phyloP scores from a whole-genome alignment of 139 green algal species.

The Protoeuglena noctilucae region DNA sequence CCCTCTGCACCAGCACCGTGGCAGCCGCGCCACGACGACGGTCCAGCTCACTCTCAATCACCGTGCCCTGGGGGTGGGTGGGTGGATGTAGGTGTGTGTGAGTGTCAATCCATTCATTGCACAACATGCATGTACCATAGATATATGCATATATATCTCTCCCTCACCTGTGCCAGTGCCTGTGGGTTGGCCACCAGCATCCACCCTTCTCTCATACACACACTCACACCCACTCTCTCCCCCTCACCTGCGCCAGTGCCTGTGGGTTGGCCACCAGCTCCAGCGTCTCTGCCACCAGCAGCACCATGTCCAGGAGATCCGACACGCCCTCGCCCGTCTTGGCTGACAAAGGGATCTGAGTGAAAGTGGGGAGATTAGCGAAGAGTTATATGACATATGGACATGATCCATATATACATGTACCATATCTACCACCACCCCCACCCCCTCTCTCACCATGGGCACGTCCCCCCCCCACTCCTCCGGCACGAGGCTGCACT shows the following conservation, averaged over 20 bases:
- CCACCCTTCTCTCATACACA: too few species aligned
- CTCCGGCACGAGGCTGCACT: constrained; percentile 79
- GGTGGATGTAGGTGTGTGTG: too few species aligned
- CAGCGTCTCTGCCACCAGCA: constrained; percentile 69
- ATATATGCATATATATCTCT: too few species aligned
- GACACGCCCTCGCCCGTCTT: constrained; percentile 63
- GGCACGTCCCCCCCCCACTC: constrained; percentile 87
- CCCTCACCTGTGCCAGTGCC: too few species aligned
- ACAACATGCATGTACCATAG: too few species aligned
- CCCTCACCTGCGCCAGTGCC: constrained; percentile 52
- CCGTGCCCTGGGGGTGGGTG: constrained; percentile 51
- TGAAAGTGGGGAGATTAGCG: too few species aligned
- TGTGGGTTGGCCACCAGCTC: constrained; percentile 33
- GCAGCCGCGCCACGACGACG: constrained; percentile 56
- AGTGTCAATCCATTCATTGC: too few species aligned
- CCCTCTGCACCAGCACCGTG: constrained; percentile 76
- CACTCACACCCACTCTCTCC: constrained; percentile 86
- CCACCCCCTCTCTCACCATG: constrained; percentile 25
- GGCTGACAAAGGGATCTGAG: too few species aligned
- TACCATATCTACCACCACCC: too few species aligned
- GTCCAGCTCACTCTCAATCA: constrained; percentile 90
- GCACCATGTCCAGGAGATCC: constrained; percentile 61
- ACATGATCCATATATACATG: too few species aligned
- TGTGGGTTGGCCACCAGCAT: too few species aligned
- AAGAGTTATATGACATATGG: too few species aligned